phyloP scores from a whole-genome alignment of 768 basidiomycete species.

The Tylopilus felleus region DNA sequence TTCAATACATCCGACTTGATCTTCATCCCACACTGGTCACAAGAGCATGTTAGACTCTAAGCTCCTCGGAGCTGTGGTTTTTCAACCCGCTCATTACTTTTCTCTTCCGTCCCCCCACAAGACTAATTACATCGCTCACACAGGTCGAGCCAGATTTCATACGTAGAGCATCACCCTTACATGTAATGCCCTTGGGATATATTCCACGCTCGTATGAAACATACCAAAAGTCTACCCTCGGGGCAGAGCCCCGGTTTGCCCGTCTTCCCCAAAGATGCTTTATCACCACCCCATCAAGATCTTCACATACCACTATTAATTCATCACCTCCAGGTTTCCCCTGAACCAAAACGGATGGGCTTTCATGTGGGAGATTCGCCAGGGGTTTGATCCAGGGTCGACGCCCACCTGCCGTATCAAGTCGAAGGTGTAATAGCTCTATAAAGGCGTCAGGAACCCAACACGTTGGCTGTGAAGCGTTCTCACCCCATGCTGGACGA shows the following conservation, averaged over 20 bases:
- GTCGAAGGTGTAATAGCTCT: slow-evolving; percentile 28
- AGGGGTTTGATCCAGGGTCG: slow-evolving; percentile 20
- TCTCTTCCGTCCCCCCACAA: background rate
- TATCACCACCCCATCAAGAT: background rate
- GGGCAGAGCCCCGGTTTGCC: too few relatives aligned
- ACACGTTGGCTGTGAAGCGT: background rate
- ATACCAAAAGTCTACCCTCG: too few relatives aligned
- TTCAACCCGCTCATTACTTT: slow-evolving; percentile 1
- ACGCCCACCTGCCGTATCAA: slow-evolving; percentile 14
- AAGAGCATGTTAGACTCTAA: slow-evolving; percentile 32
- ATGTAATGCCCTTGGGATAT: too few relatives aligned
- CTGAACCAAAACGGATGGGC: slow-evolving; percentile 28
- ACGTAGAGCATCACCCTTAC: too few relatives aligned
- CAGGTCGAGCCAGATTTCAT: background rate
- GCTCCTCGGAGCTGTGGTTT: slow-evolving; percentile 25
- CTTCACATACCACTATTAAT: slow-evolving; percentile 1
- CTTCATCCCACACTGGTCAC: slow-evolving; percentile 21
- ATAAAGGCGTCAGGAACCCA: background rate
- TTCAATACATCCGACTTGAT: slow-evolving; percentile 6
- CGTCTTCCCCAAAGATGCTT: background rate
- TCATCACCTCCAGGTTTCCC: slow-evolving; percentile 27
- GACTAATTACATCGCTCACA: background rate
- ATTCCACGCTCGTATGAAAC: too few relatives aligned
- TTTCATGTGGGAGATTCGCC: slow-evolving; percentile 27
- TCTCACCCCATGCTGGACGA: slow-evolving; percentile 24